A percentile compares a stretch with the other conserved stretches of the same genome.
These are phyloP conservation scores for Xylariaceae sp. DNA, from an alignment of 2,329 filamentous ascomycete species.

Conservation along the genomic window DNA sequence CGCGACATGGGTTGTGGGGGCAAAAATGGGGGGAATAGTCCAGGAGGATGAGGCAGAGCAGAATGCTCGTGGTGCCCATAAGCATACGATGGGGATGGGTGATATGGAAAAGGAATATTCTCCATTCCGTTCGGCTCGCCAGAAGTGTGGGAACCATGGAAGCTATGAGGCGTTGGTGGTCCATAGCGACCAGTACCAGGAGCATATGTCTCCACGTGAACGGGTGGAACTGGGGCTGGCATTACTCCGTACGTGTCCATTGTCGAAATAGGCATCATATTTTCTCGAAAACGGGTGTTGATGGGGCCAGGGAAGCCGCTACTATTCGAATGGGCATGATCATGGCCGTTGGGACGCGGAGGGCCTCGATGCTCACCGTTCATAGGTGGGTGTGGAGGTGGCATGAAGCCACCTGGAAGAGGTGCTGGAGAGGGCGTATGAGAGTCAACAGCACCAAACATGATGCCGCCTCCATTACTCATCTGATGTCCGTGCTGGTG, in stretches of 20 bases:
- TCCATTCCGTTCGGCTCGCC: constrained; percentile 41
- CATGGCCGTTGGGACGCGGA: constrained; percentile 27
- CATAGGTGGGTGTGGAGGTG: constrained; percentile 38
- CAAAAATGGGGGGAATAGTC: constrained; percentile 30
- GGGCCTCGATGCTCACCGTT: constrained; percentile 28
- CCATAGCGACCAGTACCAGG: constrained; percentile 41
- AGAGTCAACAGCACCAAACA: constrained; percentile 55
- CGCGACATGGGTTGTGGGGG: constrained; percentile 23
- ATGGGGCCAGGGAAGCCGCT: constrained; percentile 29
- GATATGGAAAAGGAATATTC: constrained; percentile 39
- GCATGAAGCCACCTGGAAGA: constrained; percentile 44
- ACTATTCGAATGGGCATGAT: constrained; percentile 29
- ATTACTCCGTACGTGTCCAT: constrained; percentile 28
- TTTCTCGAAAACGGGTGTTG: constrained; percentile 28
- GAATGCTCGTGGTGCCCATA: constrained; percentile 23
- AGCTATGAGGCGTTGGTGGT: constrained; percentile 56
- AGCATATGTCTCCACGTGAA: constrained; percentile 34
- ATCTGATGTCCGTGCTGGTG: constrained; percentile 45
- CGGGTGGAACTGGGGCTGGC: constrained; percentile 27
- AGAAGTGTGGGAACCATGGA: constrained; percentile 58
- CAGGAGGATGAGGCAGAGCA: constrained; percentile 21
- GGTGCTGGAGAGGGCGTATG: constrained; percentile 56
- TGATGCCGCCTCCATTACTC: constrained; percentile 50
- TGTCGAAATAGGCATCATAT: constrained; percentile 25
- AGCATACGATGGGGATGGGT: constrained; percentile 36